Evolutionary conservation across 345 rosid genomes (phyloP).

Genomic region (Raphanus raphanistrum): DNA sequence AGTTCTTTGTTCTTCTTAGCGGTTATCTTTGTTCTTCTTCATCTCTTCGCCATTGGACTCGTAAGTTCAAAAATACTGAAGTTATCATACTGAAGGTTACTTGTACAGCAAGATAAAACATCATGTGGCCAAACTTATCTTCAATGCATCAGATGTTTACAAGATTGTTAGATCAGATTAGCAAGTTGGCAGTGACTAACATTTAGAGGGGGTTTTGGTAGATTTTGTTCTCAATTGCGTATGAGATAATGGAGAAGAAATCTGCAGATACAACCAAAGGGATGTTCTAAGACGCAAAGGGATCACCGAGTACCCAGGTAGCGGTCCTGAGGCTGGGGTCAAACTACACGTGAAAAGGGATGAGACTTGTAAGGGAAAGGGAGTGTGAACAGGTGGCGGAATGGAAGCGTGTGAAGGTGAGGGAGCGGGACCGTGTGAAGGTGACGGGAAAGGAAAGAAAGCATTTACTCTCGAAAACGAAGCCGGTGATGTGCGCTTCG

Average conservation of each 20-base stretch:
- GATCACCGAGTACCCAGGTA: no score
- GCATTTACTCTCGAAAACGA: no score
- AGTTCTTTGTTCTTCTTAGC: conserved; percentile 30
- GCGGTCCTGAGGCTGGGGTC: no score
- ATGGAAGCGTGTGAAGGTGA: no score
- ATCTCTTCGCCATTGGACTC: conserved; percentile 89
- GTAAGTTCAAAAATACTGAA: conserved; percentile 42
- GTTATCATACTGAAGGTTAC: background rate
- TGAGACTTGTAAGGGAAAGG: no score
- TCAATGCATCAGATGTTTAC: background rate
- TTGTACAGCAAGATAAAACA: background rate
- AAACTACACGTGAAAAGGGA: no score
- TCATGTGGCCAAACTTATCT: background rate
- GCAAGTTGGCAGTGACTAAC: background rate
- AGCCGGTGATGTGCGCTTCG: no score
- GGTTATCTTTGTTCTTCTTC: conserved; percentile 72
- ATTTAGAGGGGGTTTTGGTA: conserved; percentile 25
- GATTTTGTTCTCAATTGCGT: conserved; percentile 95
- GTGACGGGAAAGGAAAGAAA: no score
- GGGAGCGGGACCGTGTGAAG: no score
- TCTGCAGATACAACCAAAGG: conserved; percentile 83
- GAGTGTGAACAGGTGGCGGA: no score
- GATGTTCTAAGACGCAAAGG: conserved; percentile 55
- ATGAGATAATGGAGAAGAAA: conserved; percentile 79
- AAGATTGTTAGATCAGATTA: no score